Base-by-base conservation (phyloP, 2,329 filamentous ascomycete species). In the Sarocladium strictum region DNA sequence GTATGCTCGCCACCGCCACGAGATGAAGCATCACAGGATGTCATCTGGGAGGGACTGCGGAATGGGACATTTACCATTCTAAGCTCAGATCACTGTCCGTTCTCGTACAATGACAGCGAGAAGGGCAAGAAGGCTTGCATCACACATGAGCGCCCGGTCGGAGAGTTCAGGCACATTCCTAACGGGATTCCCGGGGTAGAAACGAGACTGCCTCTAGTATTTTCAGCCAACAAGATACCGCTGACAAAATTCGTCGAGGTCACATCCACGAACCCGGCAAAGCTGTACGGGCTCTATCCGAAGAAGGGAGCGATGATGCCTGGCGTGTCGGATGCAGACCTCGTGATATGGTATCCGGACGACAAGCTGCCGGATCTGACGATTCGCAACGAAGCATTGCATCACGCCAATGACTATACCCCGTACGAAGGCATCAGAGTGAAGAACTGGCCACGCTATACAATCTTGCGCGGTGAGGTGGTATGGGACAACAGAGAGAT, bases 321-420 rank as follows among this genome's bases (percentile, higher is more conserved):
- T 2, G 79, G 78, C 0, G 65, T 76, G 32, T 70, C 65, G 2
- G 80, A 84, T 64, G 80, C 80, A 1, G 80, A 84, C 64, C 63
- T 84, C 33, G 76, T 77, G 10, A 74, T 83, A 19, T 84, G 80
- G 79, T 79, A 82, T 63, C 78, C 78, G 1, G 66, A 74, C 11
- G 70, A 66, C 2, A 66, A 62, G 53, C 58, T 75, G 7, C 38
- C 26, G 2, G 15, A 32, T 59, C 62, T 75, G n/a, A 64, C 69
- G 11, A 73, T 80, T 58, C 64, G 66, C 38, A 83, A 84, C 60
- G 68, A 69, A 9, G 76, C 77, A 67, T 63, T 85, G 58, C 81
- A 86, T 64, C 82, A 85, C 62, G 73, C 80, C 57, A 76, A 83
- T 2, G 81, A 86, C 61, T 84, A 85, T 61, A 84, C 81, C 9